These are phyloP conservation scores for Chenopodium suecicum DNA, from an alignment of 148 eudicot species.

Conservation along the genomic window DNA sequence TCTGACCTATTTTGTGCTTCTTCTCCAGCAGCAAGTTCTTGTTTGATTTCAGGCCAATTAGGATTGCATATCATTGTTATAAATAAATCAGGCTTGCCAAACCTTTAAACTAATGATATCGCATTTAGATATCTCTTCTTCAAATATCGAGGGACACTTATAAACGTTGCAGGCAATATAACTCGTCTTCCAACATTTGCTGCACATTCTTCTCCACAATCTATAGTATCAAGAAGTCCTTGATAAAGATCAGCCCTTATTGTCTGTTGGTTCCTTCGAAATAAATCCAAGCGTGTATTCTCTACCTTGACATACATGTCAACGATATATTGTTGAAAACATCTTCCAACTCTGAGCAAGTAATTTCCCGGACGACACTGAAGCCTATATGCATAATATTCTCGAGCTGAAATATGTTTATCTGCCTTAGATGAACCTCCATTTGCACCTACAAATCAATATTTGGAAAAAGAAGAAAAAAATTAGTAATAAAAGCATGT, in stretches of 20 bases:
- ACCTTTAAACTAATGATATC: neutral
- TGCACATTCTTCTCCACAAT: neutral
- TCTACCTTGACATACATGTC: conserved; percentile 16
- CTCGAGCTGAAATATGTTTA: no score
- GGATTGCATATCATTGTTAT: neutral
- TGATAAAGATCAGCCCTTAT: conserved; percentile 10
- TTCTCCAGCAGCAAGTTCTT: neutral
- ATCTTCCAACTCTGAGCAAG: neutral
- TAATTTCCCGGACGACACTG: neutral
- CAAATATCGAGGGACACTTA: neutral
- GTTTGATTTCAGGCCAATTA: neutral
- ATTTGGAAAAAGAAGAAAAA: no score
- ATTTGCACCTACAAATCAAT: no score
- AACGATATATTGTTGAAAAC: conserved; percentile 5
- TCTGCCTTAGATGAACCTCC: no score
- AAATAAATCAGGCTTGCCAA: neutral
- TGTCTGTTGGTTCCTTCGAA: neutral
- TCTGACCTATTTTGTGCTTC: neutral
- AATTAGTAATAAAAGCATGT: no score
- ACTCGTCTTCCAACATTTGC: neutral
- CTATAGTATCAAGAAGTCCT: neutral
- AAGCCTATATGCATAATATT: conserved; percentile 17
- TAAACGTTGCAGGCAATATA: neutral
- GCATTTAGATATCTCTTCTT: neutral
- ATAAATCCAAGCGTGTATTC: neutral